A percentile compares a stretch with the other conserved stretches of the same genome.
Evolutionary conservation across 805 yeast genomes (phyloP).

Genomic region (Candida krabiensis): DNA sequence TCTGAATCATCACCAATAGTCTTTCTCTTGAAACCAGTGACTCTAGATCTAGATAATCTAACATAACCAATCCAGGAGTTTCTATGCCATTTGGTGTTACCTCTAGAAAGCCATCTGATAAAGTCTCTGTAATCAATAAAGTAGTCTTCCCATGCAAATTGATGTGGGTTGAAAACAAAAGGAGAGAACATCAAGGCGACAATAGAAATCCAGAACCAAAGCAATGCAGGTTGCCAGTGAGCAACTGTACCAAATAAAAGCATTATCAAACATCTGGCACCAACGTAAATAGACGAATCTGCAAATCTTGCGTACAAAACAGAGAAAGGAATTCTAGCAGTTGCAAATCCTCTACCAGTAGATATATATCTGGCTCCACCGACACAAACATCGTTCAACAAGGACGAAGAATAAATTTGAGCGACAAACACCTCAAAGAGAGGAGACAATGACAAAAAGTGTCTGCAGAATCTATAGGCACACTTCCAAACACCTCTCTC

Average conservation of each 20-base stretch:
- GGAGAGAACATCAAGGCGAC: constrained; percentile 89
- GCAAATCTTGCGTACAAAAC: constrained; percentile 76
- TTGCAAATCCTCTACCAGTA: constrained; percentile 86
- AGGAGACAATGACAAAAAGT: constrained; percentile 70
- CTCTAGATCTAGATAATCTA: constrained; percentile 78
- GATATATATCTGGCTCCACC: constrained; percentile 89
- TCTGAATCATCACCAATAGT: constrained; percentile 75
- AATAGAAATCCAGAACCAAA: constrained; percentile 97
- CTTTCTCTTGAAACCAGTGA: constrained; percentile 81
- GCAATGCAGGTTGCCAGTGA: constrained; percentile 88
- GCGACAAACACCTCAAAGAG: constrained; percentile 83
- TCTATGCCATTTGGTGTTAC: constrained; percentile 86
- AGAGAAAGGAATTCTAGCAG: constrained; percentile 75
- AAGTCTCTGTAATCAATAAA: constrained; percentile 94
- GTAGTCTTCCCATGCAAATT: constrained; percentile 94
- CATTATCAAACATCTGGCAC: constrained; percentile 75
- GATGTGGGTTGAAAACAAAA: constrained; percentile 95
- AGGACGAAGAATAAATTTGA: constrained; percentile 72
- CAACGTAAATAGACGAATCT: constrained; percentile 80
- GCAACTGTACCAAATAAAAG: constrained; percentile 71
- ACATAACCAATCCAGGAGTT: constrained; percentile 87
- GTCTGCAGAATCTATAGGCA: constrained; percentile 65
- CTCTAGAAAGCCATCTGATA: constrained; percentile 88
- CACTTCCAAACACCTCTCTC: constrained; percentile 84
- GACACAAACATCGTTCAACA: constrained; percentile 67